Evolutionary conservation across 345 rosid genomes (phyloP).

Genomic region (Salix viminalis): DNA sequence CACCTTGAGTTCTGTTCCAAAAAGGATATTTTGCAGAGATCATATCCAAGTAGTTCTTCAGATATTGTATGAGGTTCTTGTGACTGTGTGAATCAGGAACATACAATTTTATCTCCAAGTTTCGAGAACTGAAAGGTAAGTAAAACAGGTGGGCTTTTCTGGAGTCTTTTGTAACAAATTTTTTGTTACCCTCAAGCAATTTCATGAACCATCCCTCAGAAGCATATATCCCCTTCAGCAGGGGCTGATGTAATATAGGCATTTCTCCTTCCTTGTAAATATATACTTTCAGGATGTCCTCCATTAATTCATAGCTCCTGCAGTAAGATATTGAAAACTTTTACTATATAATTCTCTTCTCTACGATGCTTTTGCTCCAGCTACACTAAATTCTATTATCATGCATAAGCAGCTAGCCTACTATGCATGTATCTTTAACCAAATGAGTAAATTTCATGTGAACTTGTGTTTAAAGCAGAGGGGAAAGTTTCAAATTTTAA

Average conservation of each 20-base stretch:
- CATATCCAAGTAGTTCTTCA: constrained; percentile 59
- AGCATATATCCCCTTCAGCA: constrained; percentile 84
- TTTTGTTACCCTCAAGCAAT: constrained; percentile 59
- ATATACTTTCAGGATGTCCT: constrained; percentile 71
- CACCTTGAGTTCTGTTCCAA: constrained; percentile 91
- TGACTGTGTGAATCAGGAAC: constrained; percentile 66
- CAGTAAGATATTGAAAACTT: constrained; percentile 8
- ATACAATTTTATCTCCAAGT: constrained; percentile 66
- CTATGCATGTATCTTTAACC: neutral
- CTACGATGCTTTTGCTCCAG: neutral
- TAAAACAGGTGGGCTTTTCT: constrained; percentile 81
- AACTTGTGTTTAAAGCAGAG: neutral
- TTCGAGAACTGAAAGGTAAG: constrained; percentile 84
- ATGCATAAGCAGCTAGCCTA: neutral
- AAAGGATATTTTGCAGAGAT: constrained; percentile 58
- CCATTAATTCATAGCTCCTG: constrained; percentile 97
- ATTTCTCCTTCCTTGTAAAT: constrained; percentile 78
- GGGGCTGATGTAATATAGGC: constrained; percentile 69
- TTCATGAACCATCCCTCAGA: constrained; percentile 99
- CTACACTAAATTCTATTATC: neutral
- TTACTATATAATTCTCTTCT: neutral
- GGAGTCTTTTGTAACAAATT: constrained; percentile 54
- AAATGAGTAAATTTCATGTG: neutral
- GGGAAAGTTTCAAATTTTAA: neutral
- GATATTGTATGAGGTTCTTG: constrained; percentile 52